Base-by-base conservation (phyloP, 139 green algal species). In the Coelastrella sp. region DNA sequence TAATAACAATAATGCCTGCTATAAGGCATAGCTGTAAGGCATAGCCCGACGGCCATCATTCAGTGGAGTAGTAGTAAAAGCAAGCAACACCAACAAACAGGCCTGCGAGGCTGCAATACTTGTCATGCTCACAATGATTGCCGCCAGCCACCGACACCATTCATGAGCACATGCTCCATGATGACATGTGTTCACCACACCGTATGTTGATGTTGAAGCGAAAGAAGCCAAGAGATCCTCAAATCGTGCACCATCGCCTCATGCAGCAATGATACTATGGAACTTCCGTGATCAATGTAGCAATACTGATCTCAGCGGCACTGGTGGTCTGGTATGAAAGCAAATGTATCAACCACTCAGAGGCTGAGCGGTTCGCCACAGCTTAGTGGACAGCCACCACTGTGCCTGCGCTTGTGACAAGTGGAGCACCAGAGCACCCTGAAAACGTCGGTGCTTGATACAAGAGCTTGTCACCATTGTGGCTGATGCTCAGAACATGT, bases 221-320 rank as follows among this genome's bases (percentile, higher is more conserved):
- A 53, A 53, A 53, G 45, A 53, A 53, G 45, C 45, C 45, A 53
- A 53, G 45, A 53, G 11, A 11, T 53, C 8, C 45, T 53, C 11
- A 11, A 11, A 11, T 53, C 45, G 45, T 53, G 45, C 45, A 53
- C 45, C 45, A 53, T 53, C 11, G 45, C n/a, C 53, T 63, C 53
- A 63, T 63, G 53, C 53, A n/a, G 53, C 53, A 63, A 63, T 63
- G 53, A 63, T 63, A 63, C 53, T 63, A 63, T 63, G 53, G 53
- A 4, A 63, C 53, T 63, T 63, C 17, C 15, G 53, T 63, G n/a
- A 63, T 63, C 53, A 63, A 63, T 63, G 53, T 63, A 63, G 53
- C 53, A 63, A 63, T 63, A 63, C 53, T 17, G n/a, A 63, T 21
- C 53, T 63, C 53, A 63, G 53, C 53, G 53, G 53, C 53, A 63